A percentile compares a stretch with the other conserved stretches of the same genome.
Evolutionary conservation across 441 rosid genomes (phyloP).

Genomic region (Populus tomentosa): DNA sequence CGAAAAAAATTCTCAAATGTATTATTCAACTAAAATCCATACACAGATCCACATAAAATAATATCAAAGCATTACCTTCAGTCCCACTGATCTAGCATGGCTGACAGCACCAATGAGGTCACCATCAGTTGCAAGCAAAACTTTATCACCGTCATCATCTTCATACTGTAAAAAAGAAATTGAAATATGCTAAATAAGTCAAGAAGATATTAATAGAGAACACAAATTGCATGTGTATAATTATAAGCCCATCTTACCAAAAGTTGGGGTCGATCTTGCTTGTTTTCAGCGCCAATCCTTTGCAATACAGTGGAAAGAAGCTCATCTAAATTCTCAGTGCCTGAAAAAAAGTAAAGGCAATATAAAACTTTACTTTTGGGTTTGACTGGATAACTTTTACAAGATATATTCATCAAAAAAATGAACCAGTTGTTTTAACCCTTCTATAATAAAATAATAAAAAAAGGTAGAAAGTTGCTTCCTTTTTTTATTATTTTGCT

Average conservation of each 20-base stretch:
- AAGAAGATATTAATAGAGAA: background rate
- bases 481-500: background rate
- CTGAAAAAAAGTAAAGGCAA: constrained; percentile 18
- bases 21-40: background rate
- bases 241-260: constrained; percentile 39
- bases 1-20: background rate
- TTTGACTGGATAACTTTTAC: background rate
- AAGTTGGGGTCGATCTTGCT: constrained; percentile 45
- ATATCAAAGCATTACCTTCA: constrained; percentile 42
- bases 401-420: background rate
- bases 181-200: background rate
- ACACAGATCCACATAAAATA: background rate
- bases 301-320: constrained; percentile 50
- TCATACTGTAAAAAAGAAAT: constrained; percentile 42
- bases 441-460: background rate
- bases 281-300: constrained; percentile 47
- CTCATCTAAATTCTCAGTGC: constrained; percentile 66
- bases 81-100: constrained; percentile 56
- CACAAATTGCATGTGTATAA: background rate
- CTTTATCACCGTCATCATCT: constrained; percentile 85
- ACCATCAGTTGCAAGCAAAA: constrained; percentile 51
- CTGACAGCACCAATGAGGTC: constrained; percentile 67
- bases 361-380: background rate
- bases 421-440: background rate
- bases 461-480: background rate